Base-by-base conservation (phyloP, 305 asterid species). In the Fraxinus velutina region DNA sequence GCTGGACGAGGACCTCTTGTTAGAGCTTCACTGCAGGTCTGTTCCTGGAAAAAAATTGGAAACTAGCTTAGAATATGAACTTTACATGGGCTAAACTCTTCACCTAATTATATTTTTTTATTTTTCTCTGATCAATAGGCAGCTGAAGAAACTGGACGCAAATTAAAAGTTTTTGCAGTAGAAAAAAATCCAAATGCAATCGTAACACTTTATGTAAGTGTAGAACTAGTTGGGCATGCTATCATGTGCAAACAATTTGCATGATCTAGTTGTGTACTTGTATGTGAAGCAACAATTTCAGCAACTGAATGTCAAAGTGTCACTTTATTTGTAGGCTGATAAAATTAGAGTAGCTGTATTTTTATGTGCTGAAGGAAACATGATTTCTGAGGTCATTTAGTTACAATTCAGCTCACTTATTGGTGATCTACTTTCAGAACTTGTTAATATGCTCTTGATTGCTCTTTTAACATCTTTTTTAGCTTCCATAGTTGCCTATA, bases 161-260 rank as follows among this genome's bases (percentile, higher is more conserved):
- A 89, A 85, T 83, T 96, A 89, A 96, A 85, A 93, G 87, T 94
- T 77, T 96, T 94, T 81, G 99, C 98, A n/a, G 99, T 96, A 9
- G 99, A 94, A 86, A 96, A 96, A 86, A 96, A 96, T 86, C 99
- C 98, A 47, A 96, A 96, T 90, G 99, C 99, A 24, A 88, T 96
- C 44, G 97, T 96, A 36, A 96, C 99, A 21, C 99, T 96, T 82
- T 98, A 96, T 90, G 99, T 96, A 89, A 89, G 92, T 90, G 73
- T 76, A 3, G 64, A 76, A 39, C 17, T 80, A 74, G 77, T 30
- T 22, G 29, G 60, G 37, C 73, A 75, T 84, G 70, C 77, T 79
- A 32, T 75, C 81, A 62, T 22, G 8, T 82, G 47, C 22, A 19
- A 37, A 39, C 9, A 19, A 37, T 55, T 62, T 79, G 17, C 60